Conservation (phyloP, 768 basidiomycete genomes). For the Boletus coccyginus region DNA sequence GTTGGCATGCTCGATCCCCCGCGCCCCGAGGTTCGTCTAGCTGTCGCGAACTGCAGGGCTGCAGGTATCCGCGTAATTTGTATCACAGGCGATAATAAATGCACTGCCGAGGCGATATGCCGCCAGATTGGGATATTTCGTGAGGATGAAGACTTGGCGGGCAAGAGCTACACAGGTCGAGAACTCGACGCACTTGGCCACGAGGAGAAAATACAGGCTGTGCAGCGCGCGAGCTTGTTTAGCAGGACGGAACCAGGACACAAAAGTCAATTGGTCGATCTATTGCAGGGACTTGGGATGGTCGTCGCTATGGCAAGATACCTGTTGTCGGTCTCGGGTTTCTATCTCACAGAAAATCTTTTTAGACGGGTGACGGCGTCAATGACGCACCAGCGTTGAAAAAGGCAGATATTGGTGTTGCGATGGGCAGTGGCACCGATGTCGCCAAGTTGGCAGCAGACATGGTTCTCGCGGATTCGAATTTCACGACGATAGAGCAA, state of each 20-base stretch:
- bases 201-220: constrained; percentile 81
- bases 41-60: constrained; percentile 85
- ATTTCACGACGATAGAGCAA: constrained; percentile 95
- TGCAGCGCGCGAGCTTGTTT: constrained; percentile 87
- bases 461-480: constrained; percentile 96
- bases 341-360: constrained; percentile 5
- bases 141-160: constrained; percentile 82
- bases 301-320: constrained; percentile 89
- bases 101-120: constrained; percentile 97
- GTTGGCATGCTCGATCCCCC: constrained; percentile 99
- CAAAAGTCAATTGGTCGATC: constrained; percentile 91
- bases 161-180: constrained; percentile 92
- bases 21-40: constrained; percentile 84
- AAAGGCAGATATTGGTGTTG: constrained; percentile 96
- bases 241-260: constrained; percentile 93
- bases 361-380: constrained; percentile 92
- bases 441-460: constrained; percentile 98
- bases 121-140: constrained; percentile 93
- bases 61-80: constrained; percentile 96
- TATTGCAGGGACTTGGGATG: constrained; percentile 85
- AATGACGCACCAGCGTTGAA: constrained; percentile 98
- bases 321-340: constrained; percentile 7
- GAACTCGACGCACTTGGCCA: constrained; percentile 82
- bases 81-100: constrained; percentile 98
- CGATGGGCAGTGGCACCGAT: constrained; percentile 99